Evolutionary conservation across 2,329 filamentous ascomycete genomes (phyloP).

Genomic region (Penicillium paneum): DNA sequence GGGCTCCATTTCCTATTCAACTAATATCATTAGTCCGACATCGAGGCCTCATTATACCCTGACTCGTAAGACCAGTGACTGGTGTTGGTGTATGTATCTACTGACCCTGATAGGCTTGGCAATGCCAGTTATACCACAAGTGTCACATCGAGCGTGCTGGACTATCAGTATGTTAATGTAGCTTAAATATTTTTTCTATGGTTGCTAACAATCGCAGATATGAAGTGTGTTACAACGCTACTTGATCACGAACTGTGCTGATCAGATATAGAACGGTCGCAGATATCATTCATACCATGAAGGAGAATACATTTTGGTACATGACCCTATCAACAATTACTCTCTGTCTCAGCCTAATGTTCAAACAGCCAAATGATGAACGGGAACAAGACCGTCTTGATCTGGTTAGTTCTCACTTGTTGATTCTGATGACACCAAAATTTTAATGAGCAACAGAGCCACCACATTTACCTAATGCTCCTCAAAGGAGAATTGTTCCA

Average conservation of each 20-base stretch:
- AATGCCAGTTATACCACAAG: constrained; percentile 31
- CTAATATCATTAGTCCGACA: constrained; percentile 15
- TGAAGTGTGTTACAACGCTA: constrained; percentile 23
- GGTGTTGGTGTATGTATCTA: neutral
- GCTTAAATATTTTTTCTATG: neutral
- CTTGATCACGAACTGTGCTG: neutral
- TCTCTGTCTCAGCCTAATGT: neutral
- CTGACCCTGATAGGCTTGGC: constrained; percentile 20
- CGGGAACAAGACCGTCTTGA: constrained; percentile 35
- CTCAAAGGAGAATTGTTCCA: constrained; percentile 29
- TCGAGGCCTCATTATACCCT: constrained; percentile 28
- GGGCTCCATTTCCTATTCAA: neutral
- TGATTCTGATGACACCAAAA: neutral
- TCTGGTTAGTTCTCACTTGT: constrained; percentile 19
- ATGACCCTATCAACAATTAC: neutral
- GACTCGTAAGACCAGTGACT: constrained; percentile 24
- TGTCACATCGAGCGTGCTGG: constrained; percentile 31
- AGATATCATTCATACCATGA: constrained; percentile 30
- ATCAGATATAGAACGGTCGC: constrained; percentile 24
- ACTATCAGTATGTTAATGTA: constrained; percentile 26
- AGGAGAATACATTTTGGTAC: constrained; percentile 26
- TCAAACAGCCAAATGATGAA: constrained; percentile 31
- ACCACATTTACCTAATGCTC: constrained; percentile 36
- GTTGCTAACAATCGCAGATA: constrained; percentile 25
- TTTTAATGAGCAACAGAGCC: constrained; percentile 22